These are phyloP conservation scores for Fusarium caatingaense DNA, from an alignment of 2,329 filamentous ascomycete genomes.

Conservation along the genomic window DNA sequence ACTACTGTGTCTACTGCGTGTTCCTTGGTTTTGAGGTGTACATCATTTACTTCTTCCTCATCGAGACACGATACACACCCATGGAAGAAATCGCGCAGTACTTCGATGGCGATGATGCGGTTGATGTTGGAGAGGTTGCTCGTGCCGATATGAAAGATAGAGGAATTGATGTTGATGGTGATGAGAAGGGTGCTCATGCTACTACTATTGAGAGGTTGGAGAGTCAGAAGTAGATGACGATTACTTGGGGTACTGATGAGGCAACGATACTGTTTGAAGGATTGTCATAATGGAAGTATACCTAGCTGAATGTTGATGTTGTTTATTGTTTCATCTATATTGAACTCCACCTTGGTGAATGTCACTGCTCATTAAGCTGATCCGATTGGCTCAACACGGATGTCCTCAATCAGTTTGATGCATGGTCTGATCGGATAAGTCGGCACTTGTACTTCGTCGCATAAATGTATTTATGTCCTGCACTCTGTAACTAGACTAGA, in stretches of 20 bases:
- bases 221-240: background rate
- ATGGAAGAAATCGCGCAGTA: constrained; percentile 28
- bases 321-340: background rate
- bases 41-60: constrained; percentile 32
- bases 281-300: background rate
- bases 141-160: constrained; percentile 22
- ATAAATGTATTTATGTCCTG: background rate
- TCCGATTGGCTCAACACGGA: background rate
- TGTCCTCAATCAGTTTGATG: background rate
- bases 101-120: constrained; percentile 11
- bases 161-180: background rate
- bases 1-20: constrained; percentile 30
- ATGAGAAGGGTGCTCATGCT: constrained; percentile 6
- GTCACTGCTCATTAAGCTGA: too few relatives aligned
- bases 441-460: background rate
- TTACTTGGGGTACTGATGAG: accelerated
- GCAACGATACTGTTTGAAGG: accelerated
- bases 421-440: background rate
- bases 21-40: constrained; percentile 24
- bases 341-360: too few relatives aligned
- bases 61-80: constrained; percentile 19
- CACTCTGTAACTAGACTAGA: too few relatives aligned
- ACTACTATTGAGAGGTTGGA: constrained; percentile 2
- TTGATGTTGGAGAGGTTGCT: constrained; percentile 20
- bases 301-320: background rate